These are phyloP conservation scores for Aspergillus ustus DNA, from an alignment of 2,329 filamentous ascomycete genomes.

Conservation along the genomic window DNA sequence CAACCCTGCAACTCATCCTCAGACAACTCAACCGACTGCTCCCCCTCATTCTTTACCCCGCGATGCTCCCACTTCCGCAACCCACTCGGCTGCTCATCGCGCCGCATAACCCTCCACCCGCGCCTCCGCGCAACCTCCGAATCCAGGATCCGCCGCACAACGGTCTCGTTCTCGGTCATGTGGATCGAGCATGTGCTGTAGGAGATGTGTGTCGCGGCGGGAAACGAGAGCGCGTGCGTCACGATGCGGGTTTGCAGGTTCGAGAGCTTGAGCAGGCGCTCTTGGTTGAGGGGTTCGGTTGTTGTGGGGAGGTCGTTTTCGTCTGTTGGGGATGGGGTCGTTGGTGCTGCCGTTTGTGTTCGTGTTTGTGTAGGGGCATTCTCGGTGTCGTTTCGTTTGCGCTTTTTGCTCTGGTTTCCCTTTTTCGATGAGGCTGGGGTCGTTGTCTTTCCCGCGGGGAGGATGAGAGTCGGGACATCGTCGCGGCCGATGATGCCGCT, in stretches of 20 bases:
- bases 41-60: slow-evolving; percentile 49
- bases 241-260: slow-evolving; percentile 82
- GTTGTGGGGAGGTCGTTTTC: slow-evolving; percentile 41
- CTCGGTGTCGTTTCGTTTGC: slow-evolving; percentile 39
- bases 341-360: slow-evolving; percentile 1
- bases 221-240: slow-evolving; percentile 82
- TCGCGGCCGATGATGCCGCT: slow-evolving; percentile 93
- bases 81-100: slow-evolving; percentile 75
- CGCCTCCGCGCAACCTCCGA: slow-evolving; percentile 67
- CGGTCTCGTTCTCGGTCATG: slow-evolving; percentile 83
- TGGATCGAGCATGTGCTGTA: slow-evolving; percentile 96
- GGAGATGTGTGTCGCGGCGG: slow-evolving; percentile 73
- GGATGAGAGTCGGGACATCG: slow-evolving; percentile 70
- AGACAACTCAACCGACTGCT: slow-evolving; percentile 38
- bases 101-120: slow-evolving; percentile 77
- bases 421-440: slow-evolving; percentile 29
- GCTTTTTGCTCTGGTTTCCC: slow-evolving; percentile 43
- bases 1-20: slow-evolving; percentile 69
- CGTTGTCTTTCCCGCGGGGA: slow-evolving; percentile 45
- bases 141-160: slow-evolving; percentile 72
- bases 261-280: slow-evolving; percentile 73
- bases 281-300: slow-evolving; percentile 53
- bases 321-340: slow-evolving; percentile 30
- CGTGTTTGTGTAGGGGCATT: slow-evolving; percentile 8
- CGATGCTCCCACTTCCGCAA: slow-evolving; percentile 76